Evolutionary conservation across 2,329 filamentous ascomycete species (phyloP).

Genomic region (Dothideomycetes sp.): DNA sequence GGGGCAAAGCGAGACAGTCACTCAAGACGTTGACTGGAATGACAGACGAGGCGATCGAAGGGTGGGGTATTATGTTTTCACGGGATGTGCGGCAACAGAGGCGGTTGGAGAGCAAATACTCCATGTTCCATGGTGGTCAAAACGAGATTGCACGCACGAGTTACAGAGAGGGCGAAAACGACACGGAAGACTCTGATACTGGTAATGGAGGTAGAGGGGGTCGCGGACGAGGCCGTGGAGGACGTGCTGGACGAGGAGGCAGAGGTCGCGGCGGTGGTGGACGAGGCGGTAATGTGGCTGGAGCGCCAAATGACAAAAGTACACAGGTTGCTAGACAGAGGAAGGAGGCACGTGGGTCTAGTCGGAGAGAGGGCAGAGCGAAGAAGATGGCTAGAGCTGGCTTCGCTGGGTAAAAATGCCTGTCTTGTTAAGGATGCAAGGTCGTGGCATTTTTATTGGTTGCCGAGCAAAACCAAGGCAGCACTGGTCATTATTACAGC

Average conservation of each 20-base stretch:
- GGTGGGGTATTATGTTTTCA: constrained; percentile 79
- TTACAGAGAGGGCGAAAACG: constrained; percentile 46
- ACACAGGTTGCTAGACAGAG: constrained; percentile 59
- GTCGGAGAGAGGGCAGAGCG: constrained; percentile 59
- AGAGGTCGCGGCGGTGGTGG: constrained; percentile 30
- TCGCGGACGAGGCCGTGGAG: constrained; percentile 36
- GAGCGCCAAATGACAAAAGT: constrained; percentile 55
- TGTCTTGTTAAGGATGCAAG: too few relatives aligned
- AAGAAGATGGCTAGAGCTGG: constrained; percentile 52
- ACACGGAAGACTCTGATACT: constrained; percentile 45
- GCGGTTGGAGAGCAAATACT: constrained; percentile 60
- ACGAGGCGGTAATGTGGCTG: constrained; percentile 46
- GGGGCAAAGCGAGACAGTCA: constrained; percentile 48
- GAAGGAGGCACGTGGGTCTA: constrained; percentile 83
- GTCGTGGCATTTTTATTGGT: too few relatives aligned
- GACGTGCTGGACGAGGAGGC: constrained; percentile 31
- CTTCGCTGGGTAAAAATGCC: constrained; percentile 31
- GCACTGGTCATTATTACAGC: too few relatives aligned
- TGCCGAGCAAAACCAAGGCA: too few relatives aligned
- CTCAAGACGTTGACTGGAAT: constrained; percentile 70
- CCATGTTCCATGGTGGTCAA: constrained; percentile 56
- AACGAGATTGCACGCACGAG: constrained; percentile 52
- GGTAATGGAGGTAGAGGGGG: constrained; percentile 38
- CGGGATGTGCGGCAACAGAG: constrained; percentile 60
- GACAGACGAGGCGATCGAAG: constrained; percentile 89